Percentiles rank a stretch among this genome's conserved stretches.
phyloP scores from a whole-genome alignment of 345 rosid genomes.

The Clarkia xantiana region DNA sequence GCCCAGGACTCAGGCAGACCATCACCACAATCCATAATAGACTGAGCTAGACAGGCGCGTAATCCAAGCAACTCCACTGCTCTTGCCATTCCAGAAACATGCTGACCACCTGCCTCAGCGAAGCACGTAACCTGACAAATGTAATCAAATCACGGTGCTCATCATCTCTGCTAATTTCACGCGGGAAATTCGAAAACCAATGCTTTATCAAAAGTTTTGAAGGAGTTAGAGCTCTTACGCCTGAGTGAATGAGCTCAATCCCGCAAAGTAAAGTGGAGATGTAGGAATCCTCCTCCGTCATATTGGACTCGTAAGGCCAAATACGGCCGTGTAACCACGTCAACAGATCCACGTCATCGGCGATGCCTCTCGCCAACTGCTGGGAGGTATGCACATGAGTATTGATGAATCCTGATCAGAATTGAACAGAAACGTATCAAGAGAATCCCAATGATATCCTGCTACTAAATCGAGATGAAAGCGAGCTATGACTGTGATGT shows the following conservation, averaged over 20 bases:
- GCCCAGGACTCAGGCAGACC: constrained; percentile 62
- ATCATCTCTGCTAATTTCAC: background rate
- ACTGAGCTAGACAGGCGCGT: constrained; percentile 50
- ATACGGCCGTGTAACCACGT: constrained; percentile 55
- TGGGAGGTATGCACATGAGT: constrained; percentile 66
- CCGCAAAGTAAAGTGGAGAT: constrained; percentile 56
- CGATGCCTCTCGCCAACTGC: constrained; percentile 58
- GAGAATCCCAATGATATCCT: background rate
- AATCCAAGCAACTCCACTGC: constrained; percentile 52
- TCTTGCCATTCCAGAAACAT: constrained; percentile 46
- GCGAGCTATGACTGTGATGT: background rate
- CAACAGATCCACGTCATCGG: constrained; percentile 51
- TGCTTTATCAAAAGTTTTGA: no score
- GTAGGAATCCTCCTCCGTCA: constrained; percentile 55
- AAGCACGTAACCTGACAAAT: constrained; percentile 49
- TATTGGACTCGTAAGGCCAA: constrained; percentile 61
- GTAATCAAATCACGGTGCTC: constrained; percentile 1
- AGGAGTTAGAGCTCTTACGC: constrained; percentile 19
- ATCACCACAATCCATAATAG: constrained; percentile 49
- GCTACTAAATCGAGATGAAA: no score
- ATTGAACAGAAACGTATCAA: background rate
- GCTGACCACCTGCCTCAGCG: constrained; percentile 75
- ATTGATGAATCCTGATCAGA: constrained; percentile 36
- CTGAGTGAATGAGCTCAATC: constrained; percentile 53
- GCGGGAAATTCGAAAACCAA: no score